These are phyloP conservation scores for Asterochloris sp. DNA, from an alignment of 139 green algal species.

Conservation along the genomic window DNA sequence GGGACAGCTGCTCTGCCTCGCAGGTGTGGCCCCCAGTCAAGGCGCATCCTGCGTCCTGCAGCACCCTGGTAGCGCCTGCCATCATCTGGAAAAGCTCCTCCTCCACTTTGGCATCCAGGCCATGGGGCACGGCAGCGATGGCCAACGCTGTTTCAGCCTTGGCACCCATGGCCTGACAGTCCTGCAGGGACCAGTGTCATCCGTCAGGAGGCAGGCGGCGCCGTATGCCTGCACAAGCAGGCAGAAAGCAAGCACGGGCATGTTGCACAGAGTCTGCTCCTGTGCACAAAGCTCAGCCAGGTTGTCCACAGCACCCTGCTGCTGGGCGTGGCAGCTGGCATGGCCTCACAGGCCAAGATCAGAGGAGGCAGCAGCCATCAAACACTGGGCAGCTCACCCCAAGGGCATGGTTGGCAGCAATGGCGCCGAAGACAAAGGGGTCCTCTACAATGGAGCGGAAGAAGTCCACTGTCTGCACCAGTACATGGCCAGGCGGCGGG, in stretches of 20 bases:
- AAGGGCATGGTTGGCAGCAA: slow-evolving; percentile 79
- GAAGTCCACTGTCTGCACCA: slow-evolving; percentile 87
- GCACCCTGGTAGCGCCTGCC: slow-evolving; percentile 48
- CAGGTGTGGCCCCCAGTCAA: slow-evolving; percentile 82
- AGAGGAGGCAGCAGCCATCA: neutral
- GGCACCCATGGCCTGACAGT: slow-evolving; percentile 86
- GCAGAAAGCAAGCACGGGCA: too few relatives aligned
- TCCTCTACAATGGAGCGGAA: slow-evolving; percentile 77
- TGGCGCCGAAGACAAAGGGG: slow-evolving; percentile 76
- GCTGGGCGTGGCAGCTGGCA: too few relatives aligned
- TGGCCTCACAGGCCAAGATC: too few relatives aligned
- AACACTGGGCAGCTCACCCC: slow-evolving; percentile 17
- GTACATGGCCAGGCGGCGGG: slow-evolving; percentile 53
- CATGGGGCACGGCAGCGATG: slow-evolving; percentile 67
- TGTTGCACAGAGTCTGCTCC: too few relatives aligned
- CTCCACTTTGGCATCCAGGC: slow-evolving; percentile 51
- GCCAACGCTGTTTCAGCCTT: slow-evolving; percentile 69
- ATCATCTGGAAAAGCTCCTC: slow-evolving; percentile 79
- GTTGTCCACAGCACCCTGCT: too few relatives aligned
- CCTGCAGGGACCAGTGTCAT: slow-evolving; percentile 22
- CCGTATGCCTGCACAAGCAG: too few relatives aligned
- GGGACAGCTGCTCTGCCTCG: slow-evolving; percentile 70
- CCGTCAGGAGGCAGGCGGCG: neutral
- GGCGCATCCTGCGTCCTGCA: slow-evolving; percentile 62
- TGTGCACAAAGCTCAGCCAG: too few relatives aligned